Evolutionary conservation across 2,329 filamentous ascomycete species (phyloP).

Genomic region (Trichoderma koningiopsis): DNA sequence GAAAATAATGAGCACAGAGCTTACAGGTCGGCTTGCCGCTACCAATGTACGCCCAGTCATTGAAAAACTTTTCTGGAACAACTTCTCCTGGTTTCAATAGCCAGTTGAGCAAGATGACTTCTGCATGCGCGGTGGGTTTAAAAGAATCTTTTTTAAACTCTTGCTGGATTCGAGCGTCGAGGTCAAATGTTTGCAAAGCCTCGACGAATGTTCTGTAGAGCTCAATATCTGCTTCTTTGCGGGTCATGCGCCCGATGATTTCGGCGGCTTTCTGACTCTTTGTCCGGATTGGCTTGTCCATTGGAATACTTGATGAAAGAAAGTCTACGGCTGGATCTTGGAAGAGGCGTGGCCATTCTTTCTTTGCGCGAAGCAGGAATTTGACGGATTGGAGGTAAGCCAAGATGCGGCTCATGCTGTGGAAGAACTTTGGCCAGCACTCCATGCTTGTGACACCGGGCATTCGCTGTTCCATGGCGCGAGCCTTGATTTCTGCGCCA

Average conservation of each 20-base stretch:
- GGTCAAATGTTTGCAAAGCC: background rate
- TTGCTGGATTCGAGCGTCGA: background rate
- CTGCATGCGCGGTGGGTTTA: background rate
- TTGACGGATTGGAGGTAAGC: background rate
- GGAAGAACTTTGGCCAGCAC: background rate
- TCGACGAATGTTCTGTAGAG: background rate
- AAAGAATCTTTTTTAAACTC: background rate
- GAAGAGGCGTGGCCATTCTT: background rate
- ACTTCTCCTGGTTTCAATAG: background rate
- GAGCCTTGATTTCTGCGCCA: background rate
- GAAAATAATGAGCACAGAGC: conserved; percentile 6
- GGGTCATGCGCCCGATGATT: background rate
- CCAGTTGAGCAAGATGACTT: conserved; percentile 13
- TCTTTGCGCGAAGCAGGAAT: background rate
- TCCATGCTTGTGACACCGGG: background rate
- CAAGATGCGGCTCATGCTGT: background rate
- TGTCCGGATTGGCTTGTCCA: background rate
- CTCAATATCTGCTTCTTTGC: background rate
- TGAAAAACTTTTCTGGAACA: background rate
- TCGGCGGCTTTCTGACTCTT: background rate
- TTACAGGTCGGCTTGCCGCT: conserved; percentile 8
- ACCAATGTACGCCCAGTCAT: background rate
- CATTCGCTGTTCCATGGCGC: background rate
- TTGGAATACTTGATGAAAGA: background rate
- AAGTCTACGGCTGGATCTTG: background rate